Conservation (phyloP, 2,329 filamentous ascomycete species). For the Ceratocystiopsis brevicomis region DNA sequence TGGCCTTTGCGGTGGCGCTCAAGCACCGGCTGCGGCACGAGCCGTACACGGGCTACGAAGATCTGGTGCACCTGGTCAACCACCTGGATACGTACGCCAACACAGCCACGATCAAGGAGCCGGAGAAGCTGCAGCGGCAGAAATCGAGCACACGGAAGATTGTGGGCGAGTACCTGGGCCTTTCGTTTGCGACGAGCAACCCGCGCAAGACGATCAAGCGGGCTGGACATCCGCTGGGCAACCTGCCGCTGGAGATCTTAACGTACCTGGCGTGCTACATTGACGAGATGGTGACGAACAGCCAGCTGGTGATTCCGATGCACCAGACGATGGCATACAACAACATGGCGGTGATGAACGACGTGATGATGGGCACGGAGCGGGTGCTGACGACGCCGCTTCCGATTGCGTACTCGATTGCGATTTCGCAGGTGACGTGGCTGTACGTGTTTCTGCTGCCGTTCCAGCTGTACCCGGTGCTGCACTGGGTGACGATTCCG, state of each 20-base stretch:
- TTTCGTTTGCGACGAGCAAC: conserved; percentile 50
- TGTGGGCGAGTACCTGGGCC: conserved; percentile 43
- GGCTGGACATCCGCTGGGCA: conserved; percentile 47
- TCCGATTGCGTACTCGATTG: conserved; percentile 55
- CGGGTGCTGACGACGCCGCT: conserved; percentile 54
- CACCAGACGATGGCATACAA: conserved; percentile 31
- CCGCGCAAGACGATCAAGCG: conserved; percentile 51
- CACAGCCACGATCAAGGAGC: conserved; percentile 20
- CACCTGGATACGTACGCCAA: conserved; percentile 50
- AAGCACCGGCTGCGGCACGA: conserved; percentile 61
- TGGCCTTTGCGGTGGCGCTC: conserved; percentile 47
- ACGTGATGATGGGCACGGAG: conserved; percentile 47
- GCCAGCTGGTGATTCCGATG: conserved; percentile 26
- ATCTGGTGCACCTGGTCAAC: conserved; percentile 40
- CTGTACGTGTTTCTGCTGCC: conserved; percentile 54
- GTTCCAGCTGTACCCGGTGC: conserved; percentile 44
- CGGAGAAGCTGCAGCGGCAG: conserved; percentile 15
- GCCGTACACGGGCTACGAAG: conserved; percentile 49
- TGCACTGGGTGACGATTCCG: conserved; percentile 54
- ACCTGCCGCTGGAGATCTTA: conserved; percentile 53
- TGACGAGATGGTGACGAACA: conserved; percentile 33
- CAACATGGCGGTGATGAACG: conserved; percentile 38
- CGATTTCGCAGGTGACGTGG: conserved; percentile 61
- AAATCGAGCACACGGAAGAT: conserved; percentile 26
- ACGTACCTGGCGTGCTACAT: conserved; percentile 44